phyloP scores from a whole-genome alignment of 208 protist genomes.

The Acanthamoeba sp. region DNA sequence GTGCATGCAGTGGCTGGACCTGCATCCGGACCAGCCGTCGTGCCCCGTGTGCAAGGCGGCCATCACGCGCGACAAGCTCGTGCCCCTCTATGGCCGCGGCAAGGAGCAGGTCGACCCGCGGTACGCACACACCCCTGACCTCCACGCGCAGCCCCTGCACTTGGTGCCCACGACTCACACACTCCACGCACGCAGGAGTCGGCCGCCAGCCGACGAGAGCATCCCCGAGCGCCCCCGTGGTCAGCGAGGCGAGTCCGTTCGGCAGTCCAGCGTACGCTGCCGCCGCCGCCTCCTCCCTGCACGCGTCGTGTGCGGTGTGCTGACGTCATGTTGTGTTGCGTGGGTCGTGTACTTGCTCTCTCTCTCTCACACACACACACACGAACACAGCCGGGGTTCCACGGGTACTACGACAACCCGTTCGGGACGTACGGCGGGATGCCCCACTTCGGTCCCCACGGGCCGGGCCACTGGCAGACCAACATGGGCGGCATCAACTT shows the following conservation, averaged over 20 bases:
- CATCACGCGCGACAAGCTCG: constrained; percentile 81
- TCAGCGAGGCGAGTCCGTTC: constrained; percentile 58
- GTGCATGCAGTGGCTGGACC: constrained; percentile 77
- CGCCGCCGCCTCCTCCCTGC: neutral
- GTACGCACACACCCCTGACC: neutral
- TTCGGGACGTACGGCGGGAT: neutral
- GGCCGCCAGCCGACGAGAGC: neutral
- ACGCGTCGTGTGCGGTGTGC: neutral
- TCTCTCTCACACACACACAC: neutral
- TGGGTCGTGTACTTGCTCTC: neutral
- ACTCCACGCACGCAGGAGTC: neutral
- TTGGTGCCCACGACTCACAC: neutral
- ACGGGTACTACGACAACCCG: constrained; percentile 17
- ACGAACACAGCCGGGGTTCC: neutral
- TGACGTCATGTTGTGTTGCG: neutral
- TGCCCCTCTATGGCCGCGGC: constrained; percentile 82
- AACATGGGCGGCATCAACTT: constrained; percentile 72
- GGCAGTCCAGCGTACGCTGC: constrained; percentile 60
- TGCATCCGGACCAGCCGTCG: constrained; percentile 65
- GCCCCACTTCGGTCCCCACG: neutral
- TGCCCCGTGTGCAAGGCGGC: constrained; percentile 85
- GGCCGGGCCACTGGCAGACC: neutral
- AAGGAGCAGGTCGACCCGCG: constrained; percentile 26
- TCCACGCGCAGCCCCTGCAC: neutral
- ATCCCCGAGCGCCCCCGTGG: constrained; percentile 48